Evolutionary conservation across 2,329 filamentous ascomycete species (phyloP).

Genomic region (Moelleriella libera): DNA sequence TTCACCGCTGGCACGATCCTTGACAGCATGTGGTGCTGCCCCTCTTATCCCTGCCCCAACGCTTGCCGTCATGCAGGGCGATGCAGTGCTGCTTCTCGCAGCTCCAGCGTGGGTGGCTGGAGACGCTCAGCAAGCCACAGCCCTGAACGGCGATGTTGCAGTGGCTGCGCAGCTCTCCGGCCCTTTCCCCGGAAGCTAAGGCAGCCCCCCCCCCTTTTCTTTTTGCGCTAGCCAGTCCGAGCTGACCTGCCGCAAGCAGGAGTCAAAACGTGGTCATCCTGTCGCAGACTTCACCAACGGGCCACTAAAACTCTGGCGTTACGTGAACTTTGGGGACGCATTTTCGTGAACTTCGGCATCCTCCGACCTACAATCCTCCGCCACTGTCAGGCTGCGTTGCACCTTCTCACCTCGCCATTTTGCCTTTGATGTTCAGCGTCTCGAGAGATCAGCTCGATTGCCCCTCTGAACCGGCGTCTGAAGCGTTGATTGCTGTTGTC

Average conservation of each 20-base stretch:
- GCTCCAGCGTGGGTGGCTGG: not conserved
- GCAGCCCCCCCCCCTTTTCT: not conserved
- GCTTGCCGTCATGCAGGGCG: no score
- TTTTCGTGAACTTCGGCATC: no score
- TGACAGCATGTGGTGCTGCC: not conserved
- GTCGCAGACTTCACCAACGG: not conserved
- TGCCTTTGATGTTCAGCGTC: no score
- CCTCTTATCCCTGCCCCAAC: not conserved
- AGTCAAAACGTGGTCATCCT: not conserved
- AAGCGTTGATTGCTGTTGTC: no score
- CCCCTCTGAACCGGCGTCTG: no score
- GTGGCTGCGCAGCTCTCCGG: no score
- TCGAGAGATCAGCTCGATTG: no score
- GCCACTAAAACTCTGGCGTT: not conserved
- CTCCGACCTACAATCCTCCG: no score
- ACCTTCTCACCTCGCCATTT: no score
- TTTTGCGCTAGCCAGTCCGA: not conserved
- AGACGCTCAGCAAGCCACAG: not conserved
- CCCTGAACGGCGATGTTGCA: not conserved
- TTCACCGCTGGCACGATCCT: slow-evolving; percentile 1
- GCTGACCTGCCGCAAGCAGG: not conserved
- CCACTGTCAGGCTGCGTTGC: no score
- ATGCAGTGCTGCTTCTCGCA: not conserved
- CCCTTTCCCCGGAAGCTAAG: not conserved
- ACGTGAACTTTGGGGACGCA: no score